Evolutionary conservation across 768 basidiomycete species (phyloP).

Genomic region (Goffeauzyma gilvescens): DNA sequence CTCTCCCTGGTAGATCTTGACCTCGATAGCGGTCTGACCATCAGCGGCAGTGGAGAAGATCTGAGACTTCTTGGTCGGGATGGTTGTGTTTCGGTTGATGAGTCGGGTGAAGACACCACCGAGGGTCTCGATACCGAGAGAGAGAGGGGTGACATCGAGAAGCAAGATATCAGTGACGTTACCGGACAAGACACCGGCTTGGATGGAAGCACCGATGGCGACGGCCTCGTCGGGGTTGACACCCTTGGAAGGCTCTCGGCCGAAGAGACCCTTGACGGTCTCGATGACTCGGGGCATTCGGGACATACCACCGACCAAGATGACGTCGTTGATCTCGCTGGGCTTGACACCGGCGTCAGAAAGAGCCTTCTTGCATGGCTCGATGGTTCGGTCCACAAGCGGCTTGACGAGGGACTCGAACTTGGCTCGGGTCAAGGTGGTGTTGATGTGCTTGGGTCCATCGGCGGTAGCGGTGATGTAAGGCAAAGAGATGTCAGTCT

Average conservation of each 20-base stretch:
- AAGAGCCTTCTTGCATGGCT: slow-evolving; percentile 96
- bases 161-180: slow-evolving; percentile 82
- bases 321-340: slow-evolving; percentile 84
- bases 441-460: slow-evolving; percentile 94
- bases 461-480: slow-evolving; percentile 93
- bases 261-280: slow-evolving; percentile 82
- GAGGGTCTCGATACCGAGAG: slow-evolving; percentile 84
- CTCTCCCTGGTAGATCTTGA: slow-evolving; percentile 99
- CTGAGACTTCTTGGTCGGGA: slow-evolving; percentile 98
- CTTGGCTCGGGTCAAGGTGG: slow-evolving; percentile 66
- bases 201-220: slow-evolving; percentile 92
- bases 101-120: slow-evolving; percentile 99
- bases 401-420: slow-evolving; percentile 70
- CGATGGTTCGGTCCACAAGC: slow-evolving; percentile 72
- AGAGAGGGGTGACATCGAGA: slow-evolving; percentile 88
- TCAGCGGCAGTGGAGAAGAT: slow-evolving; percentile 98
- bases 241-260: slow-evolving; percentile 91
- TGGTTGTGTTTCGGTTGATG: slow-evolving; percentile 94
- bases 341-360: slow-evolving; percentile 79
- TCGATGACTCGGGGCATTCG: slow-evolving; percentile 93
- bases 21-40: slow-evolving; percentile 97
- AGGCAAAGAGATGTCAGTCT: slow-evolving; percentile 93
- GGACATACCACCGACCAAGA: slow-evolving; percentile 95
- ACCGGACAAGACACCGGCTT: slow-evolving; percentile 92
- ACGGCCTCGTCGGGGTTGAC: slow-evolving; percentile 99